A percentile compares a stretch with the other conserved stretches of the same genome.
phyloP scores from a whole-genome alignment of 306 rosid species.

The Argentina anserina region DNA sequence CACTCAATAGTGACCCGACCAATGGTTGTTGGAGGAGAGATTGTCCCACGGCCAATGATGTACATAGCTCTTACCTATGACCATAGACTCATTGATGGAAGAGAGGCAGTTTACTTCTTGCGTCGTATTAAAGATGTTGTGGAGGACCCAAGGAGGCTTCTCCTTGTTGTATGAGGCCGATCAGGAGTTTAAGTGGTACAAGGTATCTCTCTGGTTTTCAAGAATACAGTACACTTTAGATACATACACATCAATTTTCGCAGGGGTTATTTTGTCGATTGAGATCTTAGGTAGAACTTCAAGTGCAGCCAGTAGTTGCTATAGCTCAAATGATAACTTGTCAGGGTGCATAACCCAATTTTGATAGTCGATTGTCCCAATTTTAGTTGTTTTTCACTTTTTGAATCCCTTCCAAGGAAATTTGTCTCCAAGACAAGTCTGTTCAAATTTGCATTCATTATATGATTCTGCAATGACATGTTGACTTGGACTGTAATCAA shows the following conservation, averaged over 20 bases:
- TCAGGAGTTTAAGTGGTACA: conserved; percentile 2
- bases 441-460: background rate
- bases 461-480: background rate
- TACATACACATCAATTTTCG: conserved; percentile 31
- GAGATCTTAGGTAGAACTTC: conserved; percentile 24
- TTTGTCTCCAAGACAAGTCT: background rate
- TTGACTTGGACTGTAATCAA: background rate
- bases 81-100: conserved; percentile 78
- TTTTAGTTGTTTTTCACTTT: background rate
- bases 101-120: conserved; percentile 87
- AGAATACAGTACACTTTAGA: conserved; percentile 7
- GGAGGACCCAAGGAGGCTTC: conserved; percentile 78
- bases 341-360: background rate
- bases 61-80: conserved; percentile 79
- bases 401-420: background rate
- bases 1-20: conserved; percentile 79
- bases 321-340: conserved; percentile 17
- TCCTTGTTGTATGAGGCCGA: conserved; percentile 56
- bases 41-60: conserved; percentile 79
- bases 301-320: conserved; percentile 32
- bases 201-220: conserved; percentile 13
- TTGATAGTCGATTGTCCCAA: background rate
- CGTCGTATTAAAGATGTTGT: conserved; percentile 71
- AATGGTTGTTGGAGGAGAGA: conserved; percentile 59
- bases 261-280: conserved; percentile 13